phyloP scores from a whole-genome alignment of 306 rosid species.

The Vigna unguiculata region DNA sequence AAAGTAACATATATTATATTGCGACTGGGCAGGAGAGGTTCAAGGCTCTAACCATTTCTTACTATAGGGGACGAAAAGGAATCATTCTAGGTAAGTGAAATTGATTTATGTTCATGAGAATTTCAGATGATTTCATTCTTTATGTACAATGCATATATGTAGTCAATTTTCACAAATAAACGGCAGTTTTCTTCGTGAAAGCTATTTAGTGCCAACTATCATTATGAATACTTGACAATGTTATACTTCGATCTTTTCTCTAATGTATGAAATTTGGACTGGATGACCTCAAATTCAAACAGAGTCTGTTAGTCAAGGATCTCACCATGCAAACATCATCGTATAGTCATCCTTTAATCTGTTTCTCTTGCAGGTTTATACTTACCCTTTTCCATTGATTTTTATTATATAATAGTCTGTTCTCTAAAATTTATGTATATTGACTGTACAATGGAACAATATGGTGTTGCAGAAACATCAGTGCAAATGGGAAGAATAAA shows the following conservation, averaged over 20 bases:
- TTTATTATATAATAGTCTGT: background rate
- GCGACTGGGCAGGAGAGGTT: constrained; percentile 97
- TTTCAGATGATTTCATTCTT: constrained; percentile 8
- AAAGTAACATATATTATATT: constrained; percentile 44
- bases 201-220: background rate
- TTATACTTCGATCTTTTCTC: background rate
- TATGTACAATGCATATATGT: background rate
- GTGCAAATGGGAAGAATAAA: constrained; percentile 40
- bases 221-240: background rate
- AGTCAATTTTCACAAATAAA: background rate
- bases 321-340: constrained; percentile 53
- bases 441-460: constrained; percentile 26
- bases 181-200: background rate
- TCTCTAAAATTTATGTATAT: constrained; percentile 24
- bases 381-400: constrained; percentile 28
- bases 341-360: constrained; percentile 50
- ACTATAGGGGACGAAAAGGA: constrained; percentile 78
- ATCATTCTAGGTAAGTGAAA: constrained; percentile 80
- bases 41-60: constrained; percentile 85
- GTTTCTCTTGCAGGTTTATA: constrained; percentile 52
- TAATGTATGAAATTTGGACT: constrained; percentile 27
- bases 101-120: constrained; percentile 4
- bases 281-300: constrained; percentile 43
- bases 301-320: constrained; percentile 36
- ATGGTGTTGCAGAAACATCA: constrained; percentile 57